Conservation (phyloP, 805 yeast species). For the Cyberlindnera xishuangbannaensis region DNA sequence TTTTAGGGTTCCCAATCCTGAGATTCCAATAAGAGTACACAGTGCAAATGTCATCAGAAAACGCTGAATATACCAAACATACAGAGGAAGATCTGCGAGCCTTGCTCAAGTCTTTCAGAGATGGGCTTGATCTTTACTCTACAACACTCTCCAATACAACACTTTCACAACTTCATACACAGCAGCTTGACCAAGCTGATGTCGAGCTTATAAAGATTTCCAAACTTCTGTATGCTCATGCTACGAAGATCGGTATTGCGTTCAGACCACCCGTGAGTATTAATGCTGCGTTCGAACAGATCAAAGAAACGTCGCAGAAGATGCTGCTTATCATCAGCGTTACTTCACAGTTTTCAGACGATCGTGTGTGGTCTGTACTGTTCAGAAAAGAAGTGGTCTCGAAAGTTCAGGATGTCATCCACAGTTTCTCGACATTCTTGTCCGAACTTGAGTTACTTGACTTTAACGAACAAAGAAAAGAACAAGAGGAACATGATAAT, state of each 20-base stretch:
- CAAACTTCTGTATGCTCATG: constrained; percentile 61
- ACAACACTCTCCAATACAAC: constrained; percentile 4
- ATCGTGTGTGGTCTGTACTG: constrained; percentile 29
- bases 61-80: no score
- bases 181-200: constrained; percentile 38
- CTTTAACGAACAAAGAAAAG: constrained; percentile 15
- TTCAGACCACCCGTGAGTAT: constrained; percentile 53
- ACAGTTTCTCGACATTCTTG: constrained; percentile 17
- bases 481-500: constrained; percentile 23
- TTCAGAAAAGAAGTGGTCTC: constrained; percentile 23
- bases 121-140: constrained; percentile 16
- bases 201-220: constrained; percentile 55
- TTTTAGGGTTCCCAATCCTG: no score
- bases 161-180: constrained; percentile 13
- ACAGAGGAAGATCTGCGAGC: constrained; percentile 18
- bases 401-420: constrained; percentile 14
- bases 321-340: constrained; percentile 42
- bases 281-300: constrained; percentile 44
- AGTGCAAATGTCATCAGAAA: no score
- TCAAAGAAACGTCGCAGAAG: constrained; percentile 40
- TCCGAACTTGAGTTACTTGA: constrained; percentile 22
- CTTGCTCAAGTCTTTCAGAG: constrained; percentile 16
- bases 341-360: constrained; percentile 33
- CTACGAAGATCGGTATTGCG: constrained; percentile 69
- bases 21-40: no score